Evolutionary conservation across 306 rosid species (phyloP).

Genomic region (Prosopis cineraria): DNA sequence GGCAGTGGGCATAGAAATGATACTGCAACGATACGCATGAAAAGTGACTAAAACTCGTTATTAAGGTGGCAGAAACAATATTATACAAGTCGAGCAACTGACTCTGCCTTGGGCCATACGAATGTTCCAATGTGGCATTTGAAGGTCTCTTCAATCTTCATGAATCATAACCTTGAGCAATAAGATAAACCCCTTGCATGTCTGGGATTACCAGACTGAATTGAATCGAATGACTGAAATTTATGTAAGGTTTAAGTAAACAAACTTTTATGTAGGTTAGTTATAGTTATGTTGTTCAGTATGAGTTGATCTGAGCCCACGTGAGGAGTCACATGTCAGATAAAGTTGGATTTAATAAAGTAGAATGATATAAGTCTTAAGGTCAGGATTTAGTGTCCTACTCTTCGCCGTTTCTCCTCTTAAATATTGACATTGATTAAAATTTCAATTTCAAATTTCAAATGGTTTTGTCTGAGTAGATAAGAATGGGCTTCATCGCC

Average conservation of each 20-base stretch:
- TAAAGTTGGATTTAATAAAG: no score
- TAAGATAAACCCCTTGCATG: not conserved
- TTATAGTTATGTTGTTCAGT: no score
- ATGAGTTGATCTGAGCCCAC: no score
- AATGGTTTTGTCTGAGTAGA: conserved; percentile 1
- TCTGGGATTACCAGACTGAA: conserved; percentile 7
- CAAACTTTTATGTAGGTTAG: not conserved
- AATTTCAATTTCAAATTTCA: conserved; percentile 4
- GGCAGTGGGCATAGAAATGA: not conserved
- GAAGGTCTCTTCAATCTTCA: not conserved
- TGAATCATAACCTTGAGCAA: conserved; percentile 8
- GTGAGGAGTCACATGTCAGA: no score
- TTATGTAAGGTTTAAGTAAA: not conserved
- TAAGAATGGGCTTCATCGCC: conserved; percentile 18
- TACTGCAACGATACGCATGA: conserved; percentile 10
- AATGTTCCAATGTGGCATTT: not conserved
- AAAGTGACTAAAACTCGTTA: not conserved
- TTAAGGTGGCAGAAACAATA: not conserved
- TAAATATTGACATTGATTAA: no score
- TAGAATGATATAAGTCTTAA: no score
- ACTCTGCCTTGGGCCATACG: not conserved
- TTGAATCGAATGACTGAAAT: not conserved
- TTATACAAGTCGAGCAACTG: conserved; percentile 13
- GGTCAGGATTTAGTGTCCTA: no score
- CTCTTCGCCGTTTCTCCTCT: no score